A percentile compares a stretch with the other conserved stretches of the same genome.
These are phyloP conservation scores for Acacia concinna DNA, from an alignment of 331 rosid genomes.

Conservation along the genomic window DNA sequence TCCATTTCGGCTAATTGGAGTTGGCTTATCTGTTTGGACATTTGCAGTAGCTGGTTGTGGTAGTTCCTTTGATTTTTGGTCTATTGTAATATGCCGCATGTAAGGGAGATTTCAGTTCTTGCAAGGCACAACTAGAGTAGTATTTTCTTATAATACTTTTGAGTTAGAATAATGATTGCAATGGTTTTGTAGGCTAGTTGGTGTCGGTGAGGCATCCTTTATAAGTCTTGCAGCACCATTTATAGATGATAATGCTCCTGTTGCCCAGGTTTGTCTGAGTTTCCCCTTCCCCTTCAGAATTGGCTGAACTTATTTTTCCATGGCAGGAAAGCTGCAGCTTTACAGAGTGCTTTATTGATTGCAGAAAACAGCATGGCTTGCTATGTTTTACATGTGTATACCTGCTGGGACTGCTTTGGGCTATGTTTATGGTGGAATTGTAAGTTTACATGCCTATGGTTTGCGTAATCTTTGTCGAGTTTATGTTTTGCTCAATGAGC, in stretches of 20 bases:
- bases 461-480: background rate
- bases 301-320: conserved; percentile 18
- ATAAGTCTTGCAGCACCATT: conserved; percentile 97
- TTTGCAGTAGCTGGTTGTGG: conserved; percentile 87
- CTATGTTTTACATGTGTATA: conserved; percentile 91
- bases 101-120: conserved; percentile 40
- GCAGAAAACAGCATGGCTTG: conserved; percentile 98
- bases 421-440: conserved; percentile 90
- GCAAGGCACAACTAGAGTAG: conserved; percentile 22
- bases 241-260: conserved; percentile 95
- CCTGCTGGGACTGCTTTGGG: conserved; percentile 95
- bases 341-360: conserved; percentile 27
- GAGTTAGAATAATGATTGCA: conserved; percentile 22
- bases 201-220: conserved; percentile 99
- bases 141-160: conserved; percentile 25
- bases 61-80: conserved; percentile 81
- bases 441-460: conserved; percentile 42
- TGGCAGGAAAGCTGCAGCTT: conserved; percentile 22
- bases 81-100: conserved; percentile 85
- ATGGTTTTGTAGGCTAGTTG: conserved; percentile 74
- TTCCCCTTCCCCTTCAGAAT: conserved; percentile 19
- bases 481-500: background rate
- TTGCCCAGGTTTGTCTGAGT: conserved; percentile 56
- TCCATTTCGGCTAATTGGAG: conserved; percentile 94
- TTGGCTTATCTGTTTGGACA: conserved; percentile 96